Evolutionary conservation across 2,329 filamentous ascomycete species (phyloP).

Genomic region (Nigrospora oryzae): DNA sequence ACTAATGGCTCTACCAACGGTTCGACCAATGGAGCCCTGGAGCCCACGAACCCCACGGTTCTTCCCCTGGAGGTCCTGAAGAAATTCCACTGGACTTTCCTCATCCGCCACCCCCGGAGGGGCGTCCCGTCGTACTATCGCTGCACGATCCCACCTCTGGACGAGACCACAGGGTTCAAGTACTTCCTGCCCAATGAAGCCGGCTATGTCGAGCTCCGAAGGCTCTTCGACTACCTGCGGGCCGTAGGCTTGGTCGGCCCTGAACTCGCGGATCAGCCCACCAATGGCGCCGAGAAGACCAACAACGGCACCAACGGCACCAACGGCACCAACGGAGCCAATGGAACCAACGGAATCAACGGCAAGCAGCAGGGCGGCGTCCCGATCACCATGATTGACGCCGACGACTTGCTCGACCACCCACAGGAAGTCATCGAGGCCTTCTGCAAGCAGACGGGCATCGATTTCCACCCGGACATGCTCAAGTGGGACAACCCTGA

Average conservation of each 20-base stretch:
- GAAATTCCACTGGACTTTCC: constrained; percentile 88
- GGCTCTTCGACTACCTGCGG: constrained; percentile 78
- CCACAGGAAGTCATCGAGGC: constrained; percentile 66
- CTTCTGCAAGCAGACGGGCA: constrained; percentile 74
- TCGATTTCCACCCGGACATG: constrained; percentile 72
- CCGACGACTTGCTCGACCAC: constrained; percentile 85
- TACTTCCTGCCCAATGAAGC: constrained; percentile 83
- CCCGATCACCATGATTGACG: constrained; percentile 81
- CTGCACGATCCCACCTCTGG: constrained; percentile 83
- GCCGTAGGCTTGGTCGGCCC: constrained; percentile 63
- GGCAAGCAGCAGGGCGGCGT: constrained; percentile 27
- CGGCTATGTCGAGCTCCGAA: constrained; percentile 81
- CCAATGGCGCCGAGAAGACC: constrained; percentile 8
- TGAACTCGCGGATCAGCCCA: constrained; percentile 38
- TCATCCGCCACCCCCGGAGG: constrained; percentile 90
- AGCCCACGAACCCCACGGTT: constrained; percentile 75
- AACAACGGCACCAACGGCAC: constrained; percentile 14
- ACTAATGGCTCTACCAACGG: constrained; percentile 33
- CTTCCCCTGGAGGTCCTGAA: constrained; percentile 66
- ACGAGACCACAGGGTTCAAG: constrained; percentile 74
- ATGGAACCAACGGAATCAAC: constrained; percentile 20
- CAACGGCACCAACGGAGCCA: constrained; percentile 56
- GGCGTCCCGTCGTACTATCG: constrained; percentile 92
- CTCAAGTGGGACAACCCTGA: constrained; percentile 74
- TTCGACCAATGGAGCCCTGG: constrained; percentile 46